phyloP scores from a whole-genome alignment of 805 yeast species.

The Candida succiphila region DNA sequence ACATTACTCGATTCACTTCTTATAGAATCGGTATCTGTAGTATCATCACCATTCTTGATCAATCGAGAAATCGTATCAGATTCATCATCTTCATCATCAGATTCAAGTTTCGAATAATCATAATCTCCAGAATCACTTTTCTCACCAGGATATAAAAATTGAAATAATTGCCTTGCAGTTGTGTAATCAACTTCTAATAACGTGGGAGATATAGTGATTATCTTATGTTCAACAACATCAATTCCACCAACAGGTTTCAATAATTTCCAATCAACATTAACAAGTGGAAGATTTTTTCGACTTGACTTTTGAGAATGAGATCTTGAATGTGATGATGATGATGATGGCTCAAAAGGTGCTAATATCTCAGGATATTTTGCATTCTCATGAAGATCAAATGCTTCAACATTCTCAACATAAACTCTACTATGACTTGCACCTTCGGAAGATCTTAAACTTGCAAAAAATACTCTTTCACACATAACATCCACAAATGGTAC shows the following conservation, averaged over 20 bases:
- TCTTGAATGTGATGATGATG: slow-evolving; percentile 8
- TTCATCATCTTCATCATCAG: background rate
- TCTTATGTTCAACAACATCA: slow-evolving; percentile 38
- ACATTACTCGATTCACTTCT: background rate
- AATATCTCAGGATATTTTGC: slow-evolving; percentile 65
- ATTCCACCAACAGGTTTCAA: slow-evolving; percentile 60
- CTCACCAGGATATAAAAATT: slow-evolving; percentile 19
- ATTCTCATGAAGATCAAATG: slow-evolving; percentile 50
- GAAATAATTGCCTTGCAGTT: slow-evolving; percentile 39
- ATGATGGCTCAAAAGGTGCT: slow-evolving; percentile 32
- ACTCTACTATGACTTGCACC: slow-evolving; percentile 61
- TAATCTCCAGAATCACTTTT: background rate
- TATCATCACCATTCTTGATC: no score
- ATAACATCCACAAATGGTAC: slow-evolving; percentile 68
- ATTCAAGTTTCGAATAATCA: background rate
- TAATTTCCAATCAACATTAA: slow-evolving; percentile 41
- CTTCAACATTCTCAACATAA: slow-evolving; percentile 58
- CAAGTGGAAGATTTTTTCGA: slow-evolving; percentile 22
- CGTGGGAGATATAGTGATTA: slow-evolving; percentile 42
- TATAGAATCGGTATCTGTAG: no score
- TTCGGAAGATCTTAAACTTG: slow-evolving; percentile 52
- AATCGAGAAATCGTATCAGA: background rate
- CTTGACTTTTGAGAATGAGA: slow-evolving; percentile 4
- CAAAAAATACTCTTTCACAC: slow-evolving; percentile 49
- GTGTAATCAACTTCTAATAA: slow-evolving; percentile 46